These are phyloP conservation scores for Puccinia horiana DNA, from an alignment of 1,284 basidiomycete species.

Conservation along the genomic window DNA sequence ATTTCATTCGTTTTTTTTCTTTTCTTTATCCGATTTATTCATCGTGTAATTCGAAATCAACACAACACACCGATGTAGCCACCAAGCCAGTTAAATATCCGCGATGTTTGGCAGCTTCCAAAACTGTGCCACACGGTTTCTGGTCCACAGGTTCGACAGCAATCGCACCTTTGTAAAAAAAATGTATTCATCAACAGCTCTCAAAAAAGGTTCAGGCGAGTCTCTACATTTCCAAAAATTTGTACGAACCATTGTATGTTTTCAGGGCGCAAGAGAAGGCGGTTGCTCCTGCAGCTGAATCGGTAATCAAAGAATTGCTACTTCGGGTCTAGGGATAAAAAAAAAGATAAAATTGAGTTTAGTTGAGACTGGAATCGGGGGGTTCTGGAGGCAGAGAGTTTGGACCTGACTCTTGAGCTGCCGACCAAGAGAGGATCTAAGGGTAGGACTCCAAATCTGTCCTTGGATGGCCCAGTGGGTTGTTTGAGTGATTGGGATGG, in stretches of 20 bases:
- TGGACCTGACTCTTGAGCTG: slow-evolving; percentile 51
- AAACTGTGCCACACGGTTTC: slow-evolving; percentile 58
- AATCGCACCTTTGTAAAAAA: slow-evolving; percentile 53
- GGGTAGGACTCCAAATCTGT: slow-evolving; percentile 50
- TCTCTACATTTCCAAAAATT: background rate
- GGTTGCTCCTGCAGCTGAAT: slow-evolving; percentile 59
- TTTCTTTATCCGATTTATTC: background rate
- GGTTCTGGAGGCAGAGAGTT: background rate
- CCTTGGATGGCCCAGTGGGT: background rate
- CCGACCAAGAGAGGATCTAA: slow-evolving; percentile 59
- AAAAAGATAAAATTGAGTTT: background rate
- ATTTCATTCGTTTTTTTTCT: background rate
- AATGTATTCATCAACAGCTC: background rate
- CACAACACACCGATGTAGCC: slow-evolving; percentile 55
- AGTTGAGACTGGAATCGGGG: background rate
- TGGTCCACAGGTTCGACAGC: slow-evolving; percentile 55
- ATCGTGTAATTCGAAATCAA: too few relatives aligned
- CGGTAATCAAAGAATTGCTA: slow-evolving; percentile 58
- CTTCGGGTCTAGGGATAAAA: slow-evolving; percentile 54
- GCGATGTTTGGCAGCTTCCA: slow-evolving; percentile 59
- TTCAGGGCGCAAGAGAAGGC: slow-evolving; percentile 59
- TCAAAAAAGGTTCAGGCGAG: background rate
- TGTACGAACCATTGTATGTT: slow-evolving; percentile 57
- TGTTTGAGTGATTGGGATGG: slow-evolving; percentile 13
- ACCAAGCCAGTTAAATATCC: slow-evolving; percentile 59